Evolutionary conservation across 331 rosid genomes (phyloP), one percentile per base, ranked within the genome.

Genomic region (Saraca asoca): DNA sequence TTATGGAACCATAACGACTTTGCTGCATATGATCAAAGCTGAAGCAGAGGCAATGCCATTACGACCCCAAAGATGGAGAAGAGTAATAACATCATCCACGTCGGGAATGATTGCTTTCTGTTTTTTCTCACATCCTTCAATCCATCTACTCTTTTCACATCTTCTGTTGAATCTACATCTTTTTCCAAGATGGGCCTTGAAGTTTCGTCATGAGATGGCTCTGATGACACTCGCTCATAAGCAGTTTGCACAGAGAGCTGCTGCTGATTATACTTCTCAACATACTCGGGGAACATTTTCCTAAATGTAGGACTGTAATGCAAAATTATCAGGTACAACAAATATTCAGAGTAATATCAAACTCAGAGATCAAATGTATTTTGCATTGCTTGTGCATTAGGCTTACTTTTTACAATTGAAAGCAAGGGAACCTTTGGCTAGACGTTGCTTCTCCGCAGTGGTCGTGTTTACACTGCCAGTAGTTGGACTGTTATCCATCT

Each of bases 401-500:
- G 83, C 97, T 83, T 86, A 94, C 99, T 90, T 88, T 81, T 85
- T 90, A 55, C 89, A 83, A 57, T 94, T 94, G 88, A 88, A 94
- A 50, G 93, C 73, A 48, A 94, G 92, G 69, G 99, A 94, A 59
- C 91, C 61, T 79, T 90, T 90, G 54, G 99, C 99, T 62, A 90
- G 85, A 37, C 88, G 95, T 70, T 85, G 95, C 91, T 94, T 94
- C 90, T 94, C 97, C 7, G 72, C 78, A 58, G 68, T 75, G 52
- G 97, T 85, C 60, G 97, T 86, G 83, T 70, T 90, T 76, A 94
- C 99, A 62, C 99, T 90, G 62, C 99, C 99, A 4, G 97, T 94
- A 45, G 99, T 94, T 53, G 99, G 99, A 78, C 97, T 94, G 72
- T 64, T 90, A 76, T 94, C 99, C 96, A 86, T 90, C 99, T 94